Evolutionary conservation across 768 basidiomycete species (phyloP), one percentile per base, ranked within the genome.

Genomic region (Lentinula boryana): DNA sequence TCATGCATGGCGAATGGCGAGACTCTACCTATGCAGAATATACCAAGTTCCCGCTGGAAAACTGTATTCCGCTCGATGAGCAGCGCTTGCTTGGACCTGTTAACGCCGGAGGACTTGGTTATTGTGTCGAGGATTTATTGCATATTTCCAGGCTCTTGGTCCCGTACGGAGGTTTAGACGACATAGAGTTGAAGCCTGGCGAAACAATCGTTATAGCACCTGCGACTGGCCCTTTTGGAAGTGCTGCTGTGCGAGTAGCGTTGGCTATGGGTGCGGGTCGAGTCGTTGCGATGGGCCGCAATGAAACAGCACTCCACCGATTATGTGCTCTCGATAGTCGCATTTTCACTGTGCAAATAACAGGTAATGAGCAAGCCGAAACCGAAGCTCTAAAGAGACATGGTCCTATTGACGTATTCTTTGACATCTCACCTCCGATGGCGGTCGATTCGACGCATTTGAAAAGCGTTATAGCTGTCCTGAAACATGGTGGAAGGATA

Each of bases 231-330:
- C n/a, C 31, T 7, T 63, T 63, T n/a, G 58, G 62, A 5, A 49
- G 52, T 35, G 62, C 58, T 23, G 58, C 58, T 13, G 62, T 60
- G 6, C 9, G 52, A 5, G 33, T 52, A 13, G 62, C 62, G 21
- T 54, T 63, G 8, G 62, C 62, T 27, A 55, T 63, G 58, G 62
- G 62, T 41, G 62, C 62, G 13, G 55, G 55, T 35, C 51, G 62
- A 15, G 62, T 63, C 15, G 40, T 63, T 21, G 62, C 62, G 8
- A 54, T 52, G 62, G 52, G 62, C 4, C 56, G 57, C 18, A 48
- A 59, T 21, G 41, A 56, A 56, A n/a, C 27, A 27, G 21, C 18
- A 12, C 36, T 40, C 2, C 5, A 41, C 1, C 8, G 40, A 27
- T 27, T 56, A 23, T 40, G 18, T 8, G 15, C 43, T 5, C 35